Base-by-base conservation (phyloP, 108 stramenopile species). In the Nitzschia putrida region DNA sequence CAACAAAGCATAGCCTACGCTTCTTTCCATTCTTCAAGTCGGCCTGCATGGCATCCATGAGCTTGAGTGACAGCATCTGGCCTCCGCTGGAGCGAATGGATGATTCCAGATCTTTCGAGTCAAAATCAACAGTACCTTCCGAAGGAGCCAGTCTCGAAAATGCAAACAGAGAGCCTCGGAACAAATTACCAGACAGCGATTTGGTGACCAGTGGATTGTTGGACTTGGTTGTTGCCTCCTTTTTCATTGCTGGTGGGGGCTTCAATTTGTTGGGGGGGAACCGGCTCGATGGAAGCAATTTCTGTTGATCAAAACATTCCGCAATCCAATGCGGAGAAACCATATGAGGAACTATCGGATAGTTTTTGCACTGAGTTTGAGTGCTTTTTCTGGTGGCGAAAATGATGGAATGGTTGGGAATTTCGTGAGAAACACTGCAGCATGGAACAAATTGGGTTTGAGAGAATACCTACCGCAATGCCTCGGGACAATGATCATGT, bases 321-420 rank as follows among this genome's bases (percentile, higher is more conserved):
- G 88, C 50, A 18, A 91, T 61, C 87, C 87, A 91, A 10, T 54
- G 53, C 7, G 83, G 74, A 18, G 85, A 85, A 7, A 90, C 85
- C 10, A 76, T 71, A 10, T 74, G 60, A n/a, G 85, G 89, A 22
- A 74, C 58, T n/a, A 78, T 82, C 1, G 81, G 74, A 74, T 90
- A 87, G 45, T 84, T 61, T 39, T 54, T 34, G 4, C 29, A 34
- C 29, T 34, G 29, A 3, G 29, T 34, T 34, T 34, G 29, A 34
- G 29, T 34, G 4, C 29, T 34, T 34, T 34, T 34, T 34, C 29
- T 34, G 29, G 29, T 4, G 29, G 29, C 3, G 29, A 12, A 29
- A 4, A 59, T 18, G 42, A 41, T 53, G 14, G 25, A 64, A 22
- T 40, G 7, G 64, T 54, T 39, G 49, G 16, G 18, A 38, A 47